These are phyloP conservation scores for Exophiala bonariae DNA, from an alignment of 2,329 filamentous ascomycete genomes.

Conservation along the genomic window DNA sequence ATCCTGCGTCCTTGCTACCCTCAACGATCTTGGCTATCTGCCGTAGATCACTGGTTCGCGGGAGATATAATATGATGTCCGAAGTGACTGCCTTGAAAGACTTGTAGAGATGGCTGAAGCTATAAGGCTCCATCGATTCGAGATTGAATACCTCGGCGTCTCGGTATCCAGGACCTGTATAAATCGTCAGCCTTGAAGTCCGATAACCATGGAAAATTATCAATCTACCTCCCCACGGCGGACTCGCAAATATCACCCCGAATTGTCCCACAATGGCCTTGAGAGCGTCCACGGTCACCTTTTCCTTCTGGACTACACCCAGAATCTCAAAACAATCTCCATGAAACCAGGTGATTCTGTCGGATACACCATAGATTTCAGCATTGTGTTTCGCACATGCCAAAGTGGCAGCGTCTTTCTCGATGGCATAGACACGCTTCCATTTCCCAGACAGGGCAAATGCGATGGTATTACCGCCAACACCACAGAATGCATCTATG, in stretches of 20 bases:
- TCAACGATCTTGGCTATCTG: constrained; percentile 65
- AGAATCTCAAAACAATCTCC: constrained; percentile 83
- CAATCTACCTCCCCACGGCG: constrained; percentile 68
- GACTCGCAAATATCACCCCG: constrained; percentile 68
- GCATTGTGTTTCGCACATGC: constrained; percentile 93
- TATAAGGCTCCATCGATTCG: constrained; percentile 85
- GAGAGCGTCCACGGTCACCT: constrained; percentile 38
- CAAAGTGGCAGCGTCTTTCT: constrained; percentile 76
- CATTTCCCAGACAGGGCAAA: constrained; percentile 80
- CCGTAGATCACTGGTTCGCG: constrained; percentile 77
- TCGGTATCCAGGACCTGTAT: constrained; percentile 61
- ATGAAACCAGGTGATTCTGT: constrained; percentile 80
- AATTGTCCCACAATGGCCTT: constrained; percentile 48
- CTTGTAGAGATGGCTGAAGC: constrained; percentile 60
- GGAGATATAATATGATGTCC: constrained; percentile 74
- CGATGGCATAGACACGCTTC: constrained; percentile 83
- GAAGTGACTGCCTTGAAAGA: constrained; percentile 56
- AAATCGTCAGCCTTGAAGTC: neutral
- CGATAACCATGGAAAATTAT: neutral
- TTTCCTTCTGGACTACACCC: constrained; percentile 30
- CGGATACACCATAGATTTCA: constrained; percentile 73
- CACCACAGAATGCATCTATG: constrained; percentile 87
- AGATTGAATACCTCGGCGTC: constrained; percentile 76
- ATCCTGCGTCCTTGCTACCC: constrained; percentile 33
- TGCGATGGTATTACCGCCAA: constrained; percentile 92